phyloP scores from a whole-genome alignment of 2,329 filamentous ascomycete species.

The Sodiomyces alkalinus region DNA sequence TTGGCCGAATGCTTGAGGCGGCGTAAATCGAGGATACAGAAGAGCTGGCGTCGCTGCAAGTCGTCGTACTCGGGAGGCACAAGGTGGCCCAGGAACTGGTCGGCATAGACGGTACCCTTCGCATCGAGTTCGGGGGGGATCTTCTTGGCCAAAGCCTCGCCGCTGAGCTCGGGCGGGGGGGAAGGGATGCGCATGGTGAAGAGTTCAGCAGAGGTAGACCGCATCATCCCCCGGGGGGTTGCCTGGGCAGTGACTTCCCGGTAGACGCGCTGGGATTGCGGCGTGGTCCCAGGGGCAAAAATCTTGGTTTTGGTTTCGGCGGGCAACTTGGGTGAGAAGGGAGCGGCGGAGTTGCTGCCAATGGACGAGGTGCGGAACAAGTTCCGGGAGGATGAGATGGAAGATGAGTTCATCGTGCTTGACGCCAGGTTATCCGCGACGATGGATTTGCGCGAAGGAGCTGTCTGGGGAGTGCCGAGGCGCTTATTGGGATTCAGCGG shows the following conservation, averaged over 20 bases:
- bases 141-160: conserved; percentile 36
- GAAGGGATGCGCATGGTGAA: conserved; percentile 45
- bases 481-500: conserved; percentile 19
- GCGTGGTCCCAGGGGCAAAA: conserved; percentile 29
- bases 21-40: conserved; percentile 46
- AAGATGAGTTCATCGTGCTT: conserved; percentile 19
- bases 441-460: conserved; percentile 20
- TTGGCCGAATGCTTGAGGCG: conserved; percentile 46
- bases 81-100: conserved; percentile 41
- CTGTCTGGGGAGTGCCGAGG: conserved; percentile 21
- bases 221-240: conserved; percentile 33
- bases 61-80: conserved; percentile 43
- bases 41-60: conserved; percentile 44
- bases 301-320: conserved; percentile 29
- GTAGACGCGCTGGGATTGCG: conserved; percentile 24
- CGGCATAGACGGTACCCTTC: conserved; percentile 41
- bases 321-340: conserved; percentile 31
- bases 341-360: conserved; percentile 14
- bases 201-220: conserved; percentile 32
- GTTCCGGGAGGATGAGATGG: conserved; percentile 20
- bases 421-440: conserved; percentile 20
- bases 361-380: conserved; percentile 25
- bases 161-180: conserved; percentile 39
- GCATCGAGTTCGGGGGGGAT: conserved; percentile 36
- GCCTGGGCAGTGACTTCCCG: conserved; percentile 31